These are phyloP conservation scores for Magnaporthiopsis rhizophila DNA, from an alignment of 2,329 filamentous ascomycete species.

Conservation along the genomic window DNA sequence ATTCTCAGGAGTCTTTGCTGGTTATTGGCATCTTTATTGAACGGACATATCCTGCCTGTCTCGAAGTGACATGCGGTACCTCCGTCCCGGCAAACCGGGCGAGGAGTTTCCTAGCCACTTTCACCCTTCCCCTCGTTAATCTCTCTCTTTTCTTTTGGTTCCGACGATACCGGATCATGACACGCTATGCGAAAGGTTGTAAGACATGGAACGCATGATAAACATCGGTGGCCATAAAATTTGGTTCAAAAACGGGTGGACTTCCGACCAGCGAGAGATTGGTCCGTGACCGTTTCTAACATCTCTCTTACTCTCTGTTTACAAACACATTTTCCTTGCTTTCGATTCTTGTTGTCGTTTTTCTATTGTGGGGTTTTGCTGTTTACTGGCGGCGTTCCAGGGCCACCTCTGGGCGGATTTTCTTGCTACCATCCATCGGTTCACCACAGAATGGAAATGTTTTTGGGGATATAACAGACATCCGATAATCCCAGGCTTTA, in stretches of 20 bases:
- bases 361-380: neutral
- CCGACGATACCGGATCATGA: neutral
- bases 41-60: too few relatives aligned
- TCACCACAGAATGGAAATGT: neutral
- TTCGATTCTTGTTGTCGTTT: neutral
- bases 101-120: neutral
- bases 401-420: neutral
- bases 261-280: neutral
- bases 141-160: neutral
- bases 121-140: neutral
- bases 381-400: neutral
- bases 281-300: neutral
- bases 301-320: neutral
- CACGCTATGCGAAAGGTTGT: neutral
- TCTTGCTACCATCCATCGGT: neutral
- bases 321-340: neutral
- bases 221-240: neutral
- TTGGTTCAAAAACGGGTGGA: neutral
- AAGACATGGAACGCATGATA: neutral
- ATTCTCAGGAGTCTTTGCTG: neutral
- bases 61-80: neutral
- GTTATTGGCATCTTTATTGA: neutral
- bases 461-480: neutral
- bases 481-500: neutral
- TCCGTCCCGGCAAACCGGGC: neutral